Conservation (phyloP, 345 rosid genomes). For the Linum lewisii region DNA sequence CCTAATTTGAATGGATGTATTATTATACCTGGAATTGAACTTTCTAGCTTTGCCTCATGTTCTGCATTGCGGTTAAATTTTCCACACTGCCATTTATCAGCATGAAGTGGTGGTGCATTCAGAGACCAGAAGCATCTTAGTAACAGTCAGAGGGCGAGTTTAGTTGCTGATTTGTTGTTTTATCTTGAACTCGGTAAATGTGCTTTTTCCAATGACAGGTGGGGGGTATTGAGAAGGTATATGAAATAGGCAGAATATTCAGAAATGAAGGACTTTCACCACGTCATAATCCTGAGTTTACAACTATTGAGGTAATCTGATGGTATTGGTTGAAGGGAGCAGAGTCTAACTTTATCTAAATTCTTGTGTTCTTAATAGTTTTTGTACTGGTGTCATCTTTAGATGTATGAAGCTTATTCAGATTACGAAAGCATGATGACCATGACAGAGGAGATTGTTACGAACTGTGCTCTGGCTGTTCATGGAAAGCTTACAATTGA, state of each 20-base stretch:
- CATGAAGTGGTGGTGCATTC: too few relatives aligned
- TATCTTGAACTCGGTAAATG: conserved; percentile 7
- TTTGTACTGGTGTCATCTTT: conserved; percentile 23
- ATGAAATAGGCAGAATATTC: conserved; percentile 92
- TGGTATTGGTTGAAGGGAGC: background rate
- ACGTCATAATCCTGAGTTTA: conserved; percentile 97
- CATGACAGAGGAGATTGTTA: conserved; percentile 81
- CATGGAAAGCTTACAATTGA: conserved; percentile 64
- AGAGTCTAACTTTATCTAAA: background rate
- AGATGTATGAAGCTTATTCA: conserved; percentile 95
- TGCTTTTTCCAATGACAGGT: conserved; percentile 40
- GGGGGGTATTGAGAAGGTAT: conserved; percentile 98
- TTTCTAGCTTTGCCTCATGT: too few relatives aligned
- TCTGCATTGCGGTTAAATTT: too few relatives aligned
- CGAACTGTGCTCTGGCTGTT: conserved; percentile 71
- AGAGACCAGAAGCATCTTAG: too few relatives aligned
- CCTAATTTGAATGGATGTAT: too few relatives aligned
- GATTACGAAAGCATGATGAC: conserved; percentile 91
- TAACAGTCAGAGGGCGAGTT: background rate
- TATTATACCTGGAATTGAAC: too few relatives aligned
- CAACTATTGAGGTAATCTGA: conserved; percentile 80
- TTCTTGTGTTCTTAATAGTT: conserved; percentile 17
- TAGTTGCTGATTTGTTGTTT: conserved; percentile 11
- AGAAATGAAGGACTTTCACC: conserved; percentile 97
- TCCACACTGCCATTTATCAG: too few relatives aligned